phyloP scores from a whole-genome alignment of 345 rosid genomes.

The Eucalyptus decipiens region DNA sequence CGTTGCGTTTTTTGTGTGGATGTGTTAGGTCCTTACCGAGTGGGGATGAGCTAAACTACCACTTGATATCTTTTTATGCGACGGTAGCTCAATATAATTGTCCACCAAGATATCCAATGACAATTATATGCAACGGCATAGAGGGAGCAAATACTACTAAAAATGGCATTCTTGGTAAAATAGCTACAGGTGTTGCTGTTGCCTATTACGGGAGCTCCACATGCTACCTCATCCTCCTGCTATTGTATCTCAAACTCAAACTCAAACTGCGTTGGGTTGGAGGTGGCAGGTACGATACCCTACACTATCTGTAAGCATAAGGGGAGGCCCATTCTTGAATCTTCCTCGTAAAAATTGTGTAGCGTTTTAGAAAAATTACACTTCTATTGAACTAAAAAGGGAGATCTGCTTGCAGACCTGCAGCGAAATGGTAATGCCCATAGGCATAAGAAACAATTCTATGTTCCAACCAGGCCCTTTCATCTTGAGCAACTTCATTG shows the following conservation, averaged over 20 bases:
- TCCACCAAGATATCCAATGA: slow-evolving; percentile 10
- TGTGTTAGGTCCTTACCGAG: slow-evolving; percentile 8
- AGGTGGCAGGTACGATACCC: slow-evolving; percentile 31
- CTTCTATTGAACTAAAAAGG: neutral
- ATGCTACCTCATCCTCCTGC: slow-evolving; percentile 1
- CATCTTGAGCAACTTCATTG: too few species aligned
- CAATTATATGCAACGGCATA: slow-evolving; percentile 18
- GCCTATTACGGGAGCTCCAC: neutral
- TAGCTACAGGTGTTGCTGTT: slow-evolving; percentile 8
- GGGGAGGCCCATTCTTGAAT: neutral
- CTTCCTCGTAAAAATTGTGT: neutral
- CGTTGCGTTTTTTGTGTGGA: neutral
- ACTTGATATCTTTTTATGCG: neutral
- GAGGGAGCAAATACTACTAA: neutral
- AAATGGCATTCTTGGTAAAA: slow-evolving; percentile 4
- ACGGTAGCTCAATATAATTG: slow-evolving; percentile 33
- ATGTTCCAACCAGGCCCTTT: too few species aligned
- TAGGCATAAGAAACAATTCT: too few species aligned
- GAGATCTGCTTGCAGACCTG: too few species aligned
- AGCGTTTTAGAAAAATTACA: neutral
- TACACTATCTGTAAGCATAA: too few species aligned
- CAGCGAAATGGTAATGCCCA: too few species aligned
- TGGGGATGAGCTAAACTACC: slow-evolving; percentile 10
- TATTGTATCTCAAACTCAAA: neutral
- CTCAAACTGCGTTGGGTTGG: slow-evolving; percentile 7